Conservation (phyloP, 306 rosid genomes). For the Hippophae gyantsensis region DNA sequence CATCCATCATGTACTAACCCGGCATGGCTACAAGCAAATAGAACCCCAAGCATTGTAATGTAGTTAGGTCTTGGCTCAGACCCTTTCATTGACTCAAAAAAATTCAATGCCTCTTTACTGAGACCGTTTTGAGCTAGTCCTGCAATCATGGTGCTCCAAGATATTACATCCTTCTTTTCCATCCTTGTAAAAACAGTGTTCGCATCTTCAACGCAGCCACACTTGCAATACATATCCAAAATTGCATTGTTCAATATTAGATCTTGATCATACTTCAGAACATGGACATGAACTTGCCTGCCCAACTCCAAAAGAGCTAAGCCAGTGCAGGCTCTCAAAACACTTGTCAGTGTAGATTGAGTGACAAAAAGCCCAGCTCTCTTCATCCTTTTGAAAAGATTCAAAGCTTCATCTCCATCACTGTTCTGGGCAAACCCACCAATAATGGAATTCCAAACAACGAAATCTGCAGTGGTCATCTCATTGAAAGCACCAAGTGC, state of each 20-base stretch:
- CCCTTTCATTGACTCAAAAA: conserved; percentile 60
- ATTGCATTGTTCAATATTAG: conserved; percentile 75
- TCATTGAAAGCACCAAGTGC: conserved; percentile 53
- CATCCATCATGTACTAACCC: conserved; percentile 72
- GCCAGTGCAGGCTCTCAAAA: conserved; percentile 67
- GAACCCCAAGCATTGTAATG: conserved; percentile 74
- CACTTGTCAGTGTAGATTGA: conserved; percentile 68
- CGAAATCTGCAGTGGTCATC: conserved; percentile 55
- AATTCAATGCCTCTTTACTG: conserved; percentile 54
- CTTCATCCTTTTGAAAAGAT: conserved; percentile 62
- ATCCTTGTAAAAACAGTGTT: conserved; percentile 46
- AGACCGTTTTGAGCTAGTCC: conserved; percentile 90
- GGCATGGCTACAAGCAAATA: conserved; percentile 91
- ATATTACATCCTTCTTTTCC: conserved; percentile 64
- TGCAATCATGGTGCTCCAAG: conserved; percentile 93
- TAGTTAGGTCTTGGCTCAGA: conserved; percentile 56
- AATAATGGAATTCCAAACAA: conserved; percentile 81
- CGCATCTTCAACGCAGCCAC: conserved; percentile 75
- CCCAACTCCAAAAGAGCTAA: conserved; percentile 73
- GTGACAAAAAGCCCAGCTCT: conserved; percentile 41
- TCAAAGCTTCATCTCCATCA: conserved; percentile 66
- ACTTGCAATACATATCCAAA: conserved; percentile 85
- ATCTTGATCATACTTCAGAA: conserved; percentile 61
- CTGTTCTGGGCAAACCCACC: conserved; percentile 82
- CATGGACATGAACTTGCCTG: conserved; percentile 65